Conservation (phyloP, 768 basidiomycete species). For the Fomitopsis serialis region DNA sequence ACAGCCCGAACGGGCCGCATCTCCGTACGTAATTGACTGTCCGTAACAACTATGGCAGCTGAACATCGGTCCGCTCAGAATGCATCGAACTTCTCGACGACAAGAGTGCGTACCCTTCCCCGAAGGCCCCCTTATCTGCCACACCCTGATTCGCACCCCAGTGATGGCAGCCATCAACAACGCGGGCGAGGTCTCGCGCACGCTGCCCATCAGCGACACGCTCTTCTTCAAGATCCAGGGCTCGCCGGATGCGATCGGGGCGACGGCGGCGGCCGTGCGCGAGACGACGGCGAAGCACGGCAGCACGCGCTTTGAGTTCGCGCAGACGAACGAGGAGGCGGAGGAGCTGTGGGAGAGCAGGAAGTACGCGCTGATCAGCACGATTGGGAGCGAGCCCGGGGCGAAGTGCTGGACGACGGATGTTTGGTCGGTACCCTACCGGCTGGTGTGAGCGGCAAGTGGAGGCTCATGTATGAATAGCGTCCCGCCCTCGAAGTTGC, state of each 20-base stretch:
- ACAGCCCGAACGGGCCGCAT: conserved; percentile 53
- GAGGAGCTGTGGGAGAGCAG: conserved; percentile 68
- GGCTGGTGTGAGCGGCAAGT: not conserved
- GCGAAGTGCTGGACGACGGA: conserved; percentile 66
- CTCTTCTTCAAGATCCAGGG: conserved; percentile 90
- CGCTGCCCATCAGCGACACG: conserved; percentile 60
- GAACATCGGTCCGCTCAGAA: conserved; percentile 37
- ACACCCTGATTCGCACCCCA: too few relatives aligned
- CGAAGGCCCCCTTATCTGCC: too few relatives aligned
- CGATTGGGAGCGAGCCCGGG: conserved; percentile 52
- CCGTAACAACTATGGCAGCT: too few relatives aligned
- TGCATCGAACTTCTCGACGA: conserved; percentile 83
- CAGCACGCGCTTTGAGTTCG: conserved; percentile 62
- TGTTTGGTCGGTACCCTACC: conserved; percentile 48
- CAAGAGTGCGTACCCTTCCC: conserved; percentile 21
- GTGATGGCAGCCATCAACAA: conserved; percentile 62
- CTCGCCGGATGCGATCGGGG: conserved; percentile 13
- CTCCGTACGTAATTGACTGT: conserved; percentile 49
- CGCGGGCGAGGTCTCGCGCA: conserved; percentile 44
- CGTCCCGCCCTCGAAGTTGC: conserved; percentile 62
- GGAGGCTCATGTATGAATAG: conserved; percentile 17
- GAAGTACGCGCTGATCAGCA: conserved; percentile 59
- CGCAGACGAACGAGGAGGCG: conserved; percentile 59
- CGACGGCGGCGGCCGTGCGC: conserved; percentile 48
- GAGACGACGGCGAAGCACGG: conserved; percentile 68